Conservation (phyloP, 352 stramenopile species). For the Pythium coloratum region DNA sequence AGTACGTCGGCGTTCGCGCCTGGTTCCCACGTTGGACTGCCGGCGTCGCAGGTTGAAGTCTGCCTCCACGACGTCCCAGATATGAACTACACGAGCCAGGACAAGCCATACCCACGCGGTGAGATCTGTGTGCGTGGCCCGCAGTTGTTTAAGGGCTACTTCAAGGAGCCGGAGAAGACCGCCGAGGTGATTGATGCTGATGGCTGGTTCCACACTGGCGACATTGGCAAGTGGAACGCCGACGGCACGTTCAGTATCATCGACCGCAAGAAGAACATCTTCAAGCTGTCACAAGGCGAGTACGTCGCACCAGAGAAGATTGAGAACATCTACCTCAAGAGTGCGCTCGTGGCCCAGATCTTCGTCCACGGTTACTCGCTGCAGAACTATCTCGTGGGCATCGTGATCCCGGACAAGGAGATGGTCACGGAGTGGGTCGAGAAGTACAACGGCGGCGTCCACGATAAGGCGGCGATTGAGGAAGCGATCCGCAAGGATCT, state of each 20-base stretch:
- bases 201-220: too few relatives aligned
- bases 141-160: slow-evolving; percentile 90
- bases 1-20: slow-evolving; percentile 37
- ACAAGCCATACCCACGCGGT: slow-evolving; percentile 46
- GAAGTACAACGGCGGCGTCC: slow-evolving; percentile 52
- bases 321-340: slow-evolving; percentile 51
- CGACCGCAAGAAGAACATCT: too few relatives aligned
- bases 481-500: slow-evolving; percentile 44
- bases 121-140: slow-evolving; percentile 59
- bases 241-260: too few relatives aligned
- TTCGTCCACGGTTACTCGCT: slow-evolving; percentile 95
- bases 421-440: slow-evolving; percentile 41
- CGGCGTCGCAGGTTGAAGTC: slow-evolving; percentile 80
- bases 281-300: too few relatives aligned
- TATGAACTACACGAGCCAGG: slow-evolving; percentile 91
- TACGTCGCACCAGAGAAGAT: too few relatives aligned
- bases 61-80: slow-evolving; percentile 93
- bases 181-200: slow-evolving; percentile 78
- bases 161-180: slow-evolving; percentile 90
- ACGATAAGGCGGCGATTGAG: slow-evolving; percentile 31
- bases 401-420: slow-evolving; percentile 79
- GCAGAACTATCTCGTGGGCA: slow-evolving; percentile 88
- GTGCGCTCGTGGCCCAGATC: slow-evolving; percentile 86
- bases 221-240: too few relatives aligned
- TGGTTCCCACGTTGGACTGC: slow-evolving; percentile 90